These are phyloP conservation scores for Macrophomina tecta DNA, from an alignment of 2,329 filamentous ascomycete genomes.

Conservation along the genomic window DNA sequence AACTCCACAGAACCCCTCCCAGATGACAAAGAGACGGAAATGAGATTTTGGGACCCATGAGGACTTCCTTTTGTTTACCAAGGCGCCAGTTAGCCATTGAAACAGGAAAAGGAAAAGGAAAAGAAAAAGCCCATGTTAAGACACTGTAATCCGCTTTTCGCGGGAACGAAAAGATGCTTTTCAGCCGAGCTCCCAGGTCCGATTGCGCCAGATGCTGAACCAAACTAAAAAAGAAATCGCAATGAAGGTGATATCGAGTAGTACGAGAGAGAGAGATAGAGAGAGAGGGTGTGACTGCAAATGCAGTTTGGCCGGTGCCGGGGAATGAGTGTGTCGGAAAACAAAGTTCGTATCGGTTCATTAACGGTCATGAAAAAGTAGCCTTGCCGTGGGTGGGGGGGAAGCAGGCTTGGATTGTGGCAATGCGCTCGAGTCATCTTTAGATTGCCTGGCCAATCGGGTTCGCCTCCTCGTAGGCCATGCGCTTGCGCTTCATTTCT, in stretches of 20 bases:
- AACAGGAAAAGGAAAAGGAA: background rate
- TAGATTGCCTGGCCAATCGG: constrained; percentile 30
- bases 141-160: constrained; percentile 14
- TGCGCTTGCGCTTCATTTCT: constrained; percentile 45
- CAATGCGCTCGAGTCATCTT: constrained; percentile 7
- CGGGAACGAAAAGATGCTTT: constrained; percentile 13
- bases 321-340: constrained; percentile 2
- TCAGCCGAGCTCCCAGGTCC: constrained; percentile 8
- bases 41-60: constrained; percentile 12
- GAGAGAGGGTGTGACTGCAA: background rate
- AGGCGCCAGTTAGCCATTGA: constrained; percentile 15
- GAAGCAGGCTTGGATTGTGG: background rate
- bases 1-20: constrained; percentile 13
- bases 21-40: constrained; percentile 4
- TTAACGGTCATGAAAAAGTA: constrained; percentile 24
- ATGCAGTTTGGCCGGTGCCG: background rate
- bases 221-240: background rate
- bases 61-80: constrained; percentile 23
- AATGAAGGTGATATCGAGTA: constrained; percentile 19
- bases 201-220: constrained; percentile 3
- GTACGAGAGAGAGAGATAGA: constrained; percentile 7
- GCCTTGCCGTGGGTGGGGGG: background rate
- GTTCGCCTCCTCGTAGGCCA: constrained; percentile 40
- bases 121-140: background rate
- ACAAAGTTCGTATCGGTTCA: constrained; percentile 26